Conservation (phyloP, 2,329 filamentous ascomycete genomes). For the Verticillium nubilum region DNA sequence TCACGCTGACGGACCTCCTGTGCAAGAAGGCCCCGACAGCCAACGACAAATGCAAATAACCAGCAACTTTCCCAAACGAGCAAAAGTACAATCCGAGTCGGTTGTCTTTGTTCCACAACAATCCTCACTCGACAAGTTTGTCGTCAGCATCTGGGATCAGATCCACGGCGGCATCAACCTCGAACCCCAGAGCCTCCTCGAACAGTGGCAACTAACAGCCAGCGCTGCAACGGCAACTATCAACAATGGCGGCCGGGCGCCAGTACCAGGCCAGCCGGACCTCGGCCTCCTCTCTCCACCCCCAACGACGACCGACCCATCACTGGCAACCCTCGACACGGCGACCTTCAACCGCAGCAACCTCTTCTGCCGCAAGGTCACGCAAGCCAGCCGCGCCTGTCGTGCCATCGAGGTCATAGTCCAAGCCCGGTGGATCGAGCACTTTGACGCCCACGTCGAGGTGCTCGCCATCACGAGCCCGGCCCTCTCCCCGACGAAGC, state of each 20-base stretch:
- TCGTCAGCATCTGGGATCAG: slow-evolving; percentile 26
- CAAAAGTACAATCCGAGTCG: slow-evolving; percentile 7
- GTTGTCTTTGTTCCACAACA: slow-evolving; percentile 8
- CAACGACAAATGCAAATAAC: slow-evolving; percentile 12
- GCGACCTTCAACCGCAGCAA: slow-evolving; percentile 23
- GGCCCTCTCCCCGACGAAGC: slow-evolving; percentile 36
- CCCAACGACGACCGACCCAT: not conserved
- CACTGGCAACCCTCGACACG: not conserved
- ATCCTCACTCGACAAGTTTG: slow-evolving; percentile 21
- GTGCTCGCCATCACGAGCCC: slow-evolving; percentile 31
- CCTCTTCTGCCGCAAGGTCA: slow-evolving; percentile 23
- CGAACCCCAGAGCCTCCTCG: slow-evolving; percentile 21
- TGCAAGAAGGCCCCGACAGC: slow-evolving; percentile 8
- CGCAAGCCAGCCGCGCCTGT: slow-evolving; percentile 42
- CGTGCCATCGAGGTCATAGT: slow-evolving; percentile 54
- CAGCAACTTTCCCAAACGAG: slow-evolving; percentile 14
- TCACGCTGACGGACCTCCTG: not conserved
- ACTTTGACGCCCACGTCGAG: slow-evolving; percentile 45
- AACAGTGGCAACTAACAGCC: slow-evolving; percentile 17
- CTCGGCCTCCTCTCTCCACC: not conserved
- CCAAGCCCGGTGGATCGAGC: slow-evolving; percentile 51
- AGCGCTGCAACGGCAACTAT: slow-evolving; percentile 12
- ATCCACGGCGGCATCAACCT: slow-evolving; percentile 22
- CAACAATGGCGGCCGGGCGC: slow-evolving; percentile 6
- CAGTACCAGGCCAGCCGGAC: not conserved